Percentiles rank a stretch among this genome's conserved stretches.
Evolutionary conservation across 2,329 filamentous ascomycete species (phyloP).

Genomic region (Colletotrichum sp.): DNA sequence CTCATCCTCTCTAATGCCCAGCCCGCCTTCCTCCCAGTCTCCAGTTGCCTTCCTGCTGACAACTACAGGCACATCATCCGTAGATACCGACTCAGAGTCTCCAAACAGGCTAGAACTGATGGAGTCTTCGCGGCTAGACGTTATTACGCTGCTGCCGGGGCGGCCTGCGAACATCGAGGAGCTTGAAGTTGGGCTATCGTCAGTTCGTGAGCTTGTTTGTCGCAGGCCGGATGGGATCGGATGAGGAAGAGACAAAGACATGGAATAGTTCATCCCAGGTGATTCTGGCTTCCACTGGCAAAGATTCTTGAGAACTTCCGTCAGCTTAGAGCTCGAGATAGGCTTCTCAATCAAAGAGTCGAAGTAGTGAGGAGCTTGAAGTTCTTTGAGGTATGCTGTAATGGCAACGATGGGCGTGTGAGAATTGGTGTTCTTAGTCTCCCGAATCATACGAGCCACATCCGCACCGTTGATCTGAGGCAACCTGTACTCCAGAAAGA

Average conservation of each 20-base stretch:
- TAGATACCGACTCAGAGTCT: constrained; percentile 79
- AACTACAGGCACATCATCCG: constrained; percentile 79
- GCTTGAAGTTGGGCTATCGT: constrained; percentile 84
- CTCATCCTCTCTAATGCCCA: constrained; percentile 78
- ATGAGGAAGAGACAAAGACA: constrained; percentile 55
- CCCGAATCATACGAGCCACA: constrained; percentile 95
- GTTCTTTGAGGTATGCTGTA: constrained; percentile 96
- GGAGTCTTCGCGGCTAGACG: constrained; percentile 85
- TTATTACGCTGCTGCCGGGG: constrained; percentile 77
- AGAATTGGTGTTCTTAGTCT: constrained; percentile 93
- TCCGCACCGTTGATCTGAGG: constrained; percentile 95
- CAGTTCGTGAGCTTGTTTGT: constrained; percentile 65
- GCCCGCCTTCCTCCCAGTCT: constrained; percentile 80
- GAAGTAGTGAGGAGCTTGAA: constrained; percentile 94
- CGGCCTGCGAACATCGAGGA: constrained; percentile 74
- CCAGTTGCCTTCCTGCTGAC: constrained; percentile 75
- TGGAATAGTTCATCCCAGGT: constrained; percentile 46
- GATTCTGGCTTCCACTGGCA: constrained; percentile 91
- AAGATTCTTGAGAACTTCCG: constrained; percentile 83
- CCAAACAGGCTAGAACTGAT: constrained; percentile 88
- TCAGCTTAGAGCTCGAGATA: constrained; percentile 89
- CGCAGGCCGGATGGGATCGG: constrained; percentile 69
- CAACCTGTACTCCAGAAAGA: constrained; percentile 96
- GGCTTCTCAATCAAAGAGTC: constrained; percentile 96
- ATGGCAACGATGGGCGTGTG: constrained; percentile 96